Conservation (phyloP, 768 basidiomycete species). For the Russula emetica region DNA sequence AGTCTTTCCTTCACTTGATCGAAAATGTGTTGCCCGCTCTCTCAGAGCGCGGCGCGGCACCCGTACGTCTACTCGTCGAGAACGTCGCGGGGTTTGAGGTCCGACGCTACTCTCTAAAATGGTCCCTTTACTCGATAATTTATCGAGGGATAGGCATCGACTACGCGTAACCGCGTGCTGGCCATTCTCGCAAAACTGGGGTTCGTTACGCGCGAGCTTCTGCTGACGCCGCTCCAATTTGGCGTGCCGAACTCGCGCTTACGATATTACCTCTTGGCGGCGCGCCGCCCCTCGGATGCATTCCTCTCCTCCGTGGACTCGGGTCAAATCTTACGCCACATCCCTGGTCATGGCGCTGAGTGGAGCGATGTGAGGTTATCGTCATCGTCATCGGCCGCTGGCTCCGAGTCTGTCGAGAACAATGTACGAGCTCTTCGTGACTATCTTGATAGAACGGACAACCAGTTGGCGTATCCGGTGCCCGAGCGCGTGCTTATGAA, state of each 20-base stretch:
- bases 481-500: slow-evolving; percentile 61
- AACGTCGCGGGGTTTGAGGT: slow-evolving; percentile 87
- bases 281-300: slow-evolving; percentile 38
- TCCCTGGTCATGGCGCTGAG: slow-evolving; percentile 46
- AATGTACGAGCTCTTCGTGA: slow-evolving; percentile 31
- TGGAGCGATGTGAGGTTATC: slow-evolving; percentile 42
- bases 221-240: slow-evolving; percentile 73
- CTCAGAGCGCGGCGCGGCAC: slow-evolving; percentile 42
- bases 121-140: not conserved
- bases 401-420: slow-evolving; percentile 17
- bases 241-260: slow-evolving; percentile 79
- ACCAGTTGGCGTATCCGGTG: slow-evolving; percentile 35
- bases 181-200: slow-evolving; percentile 49
- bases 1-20: slow-evolving; percentile 70
- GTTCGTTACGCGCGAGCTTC: slow-evolving; percentile 56
- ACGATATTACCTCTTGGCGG: slow-evolving; percentile 76
- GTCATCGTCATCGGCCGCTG: slow-evolving; percentile 15
- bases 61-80: slow-evolving; percentile 62
- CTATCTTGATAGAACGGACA: slow-evolving; percentile 41
- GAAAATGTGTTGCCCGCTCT: slow-evolving; percentile 59
- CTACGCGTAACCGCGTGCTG: slow-evolving; percentile 54
- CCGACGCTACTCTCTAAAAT: not conserved
- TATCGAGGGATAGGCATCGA: slow-evolving; percentile 48
- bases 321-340: slow-evolving; percentile 43
- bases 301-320: slow-evolving; percentile 35